A percentile compares a stretch with the other conserved stretches of the same genome.
Evolutionary conservation across 768 basidiomycete species (phyloP).

Genomic region (Tremella mesenterica): DNA sequence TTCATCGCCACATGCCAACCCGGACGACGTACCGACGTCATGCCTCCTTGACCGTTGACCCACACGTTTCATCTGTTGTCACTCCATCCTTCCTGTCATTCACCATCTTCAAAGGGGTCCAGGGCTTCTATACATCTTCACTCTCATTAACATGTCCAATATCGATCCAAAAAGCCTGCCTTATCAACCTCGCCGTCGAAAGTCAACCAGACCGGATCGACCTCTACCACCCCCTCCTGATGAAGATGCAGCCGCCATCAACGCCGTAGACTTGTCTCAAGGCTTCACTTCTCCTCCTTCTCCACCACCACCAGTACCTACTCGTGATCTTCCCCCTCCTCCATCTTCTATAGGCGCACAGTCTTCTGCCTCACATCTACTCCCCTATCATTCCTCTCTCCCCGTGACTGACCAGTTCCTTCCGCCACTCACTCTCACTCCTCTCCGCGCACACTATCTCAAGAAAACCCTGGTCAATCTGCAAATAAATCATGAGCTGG

Average conservation of each 20-base stretch:
- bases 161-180: slow-evolving; percentile 18
- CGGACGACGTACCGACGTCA: no score
- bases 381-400: slow-evolving; percentile 21
- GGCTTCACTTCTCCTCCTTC: slow-evolving; percentile 29
- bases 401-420: slow-evolving; percentile 7
- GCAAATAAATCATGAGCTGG: slow-evolving; percentile 72
- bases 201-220: slow-evolving; percentile 7
- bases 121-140: no score
- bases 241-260: slow-evolving; percentile 22
- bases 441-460: slow-evolving; percentile 91
- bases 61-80: no score
- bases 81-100: no score
- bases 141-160: slow-evolving; percentile 11
- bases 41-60: no score
- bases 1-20: no score
- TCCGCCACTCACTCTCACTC: slow-evolving; percentile 54
- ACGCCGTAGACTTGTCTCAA: slow-evolving; percentile 20
- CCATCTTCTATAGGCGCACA: slow-evolving; percentile 6
- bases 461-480: slow-evolving; percentile 90
- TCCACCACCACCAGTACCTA: slow-evolving; percentile 10
- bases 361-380: slow-evolving; percentile 24
- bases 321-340: slow-evolving; percentile 3
- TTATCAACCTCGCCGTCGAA: slow-evolving; percentile 13
- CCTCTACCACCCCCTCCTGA: slow-evolving; percentile 20
- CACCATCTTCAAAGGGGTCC: no score